Conservation (phyloP, 78 protist genomes). For the Dictyostelium intermedium region DNA sequence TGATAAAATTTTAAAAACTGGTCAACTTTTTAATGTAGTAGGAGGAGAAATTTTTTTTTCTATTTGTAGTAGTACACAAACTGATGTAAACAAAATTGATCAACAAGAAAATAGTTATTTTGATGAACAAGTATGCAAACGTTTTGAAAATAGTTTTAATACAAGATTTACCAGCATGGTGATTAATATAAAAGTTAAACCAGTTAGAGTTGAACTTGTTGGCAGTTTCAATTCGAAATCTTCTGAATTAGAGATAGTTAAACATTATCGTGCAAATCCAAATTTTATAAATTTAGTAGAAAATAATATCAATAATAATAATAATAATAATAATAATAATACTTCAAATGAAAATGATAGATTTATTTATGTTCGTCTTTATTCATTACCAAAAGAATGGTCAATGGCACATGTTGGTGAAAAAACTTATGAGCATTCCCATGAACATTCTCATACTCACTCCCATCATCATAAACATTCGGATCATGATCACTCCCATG, state of each 20-base stretch:
- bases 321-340: too few relatives aligned
- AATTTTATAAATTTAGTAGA: background rate
- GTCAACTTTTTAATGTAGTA: background rate
- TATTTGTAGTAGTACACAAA: background rate
- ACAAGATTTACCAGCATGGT: background rate
- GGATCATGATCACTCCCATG: background rate
- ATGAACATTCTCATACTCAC: background rate
- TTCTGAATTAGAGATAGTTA: background rate
- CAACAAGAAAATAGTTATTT: background rate
- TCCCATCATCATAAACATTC: background rate
- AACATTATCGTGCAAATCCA: background rate
- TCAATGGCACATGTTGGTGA: background rate
- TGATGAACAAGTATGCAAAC: background rate
- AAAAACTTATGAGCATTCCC: background rate
- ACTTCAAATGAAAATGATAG: background rate
- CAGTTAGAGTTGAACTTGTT: background rate
- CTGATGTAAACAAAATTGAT: background rate
- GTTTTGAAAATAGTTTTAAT: background rate
- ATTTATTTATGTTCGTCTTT: background rate
- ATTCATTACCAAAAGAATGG: constrained; percentile 4
- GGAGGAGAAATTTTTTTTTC: background rate
- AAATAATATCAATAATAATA: too few relatives aligned
- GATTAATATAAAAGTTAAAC: background rate
- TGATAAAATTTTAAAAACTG: background rate
- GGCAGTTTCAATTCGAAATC: background rate